Base-by-base conservation (phyloP, 805 yeast species). In the Metschnikowia aberdeeniae region DNA sequence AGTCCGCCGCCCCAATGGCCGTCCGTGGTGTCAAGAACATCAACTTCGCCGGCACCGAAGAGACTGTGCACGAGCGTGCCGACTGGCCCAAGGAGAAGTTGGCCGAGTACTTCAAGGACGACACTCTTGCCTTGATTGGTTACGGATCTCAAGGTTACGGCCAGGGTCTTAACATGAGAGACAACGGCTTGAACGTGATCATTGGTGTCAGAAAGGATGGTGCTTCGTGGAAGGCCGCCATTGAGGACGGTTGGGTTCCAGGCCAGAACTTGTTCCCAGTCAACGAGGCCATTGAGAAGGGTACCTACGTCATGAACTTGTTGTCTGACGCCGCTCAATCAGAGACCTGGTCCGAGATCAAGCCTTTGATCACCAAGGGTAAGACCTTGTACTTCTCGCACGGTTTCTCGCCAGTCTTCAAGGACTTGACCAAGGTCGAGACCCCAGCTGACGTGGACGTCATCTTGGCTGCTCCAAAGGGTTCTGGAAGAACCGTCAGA, bases 141-240 rank as follows among this genome's bases (percentile, higher is more conserved):
- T 93, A 93, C 84, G 99, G 99, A 69, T 92, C 99, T 58, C 99
- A 93, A 79, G 99, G 99, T 81, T 92, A 93, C 81, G 99, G 99
- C 70, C 99, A 93, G 80, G 98, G 97, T 76, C 83, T 93, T 63
- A 93, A 93, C 89, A 78, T 95, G 78, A 88, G 99, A 78, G 99
- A 93, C 81, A 92, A 93, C 66, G 99, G 99, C 74, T 74, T 93
- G 67, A 92, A 92, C 72, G 99, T 92, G 61, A 87, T 93, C 70
- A 79, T 93, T 60, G 99, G 99, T 83, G 99, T 93, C 64, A 84
- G 99, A 76, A 89, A 93, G 81, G 75, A 88, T 68, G 99, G 99
- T 80, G 93, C 97, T 58, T 93, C 98, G 48, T 93, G 99, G 99
- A 92, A 92, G 79, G 96, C 97, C 60, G 99, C 99, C 66, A 76